These are phyloP conservation scores for Didymella arachidicola DNA, from an alignment of 2,329 filamentous ascomycete species.

Conservation along the genomic window DNA sequence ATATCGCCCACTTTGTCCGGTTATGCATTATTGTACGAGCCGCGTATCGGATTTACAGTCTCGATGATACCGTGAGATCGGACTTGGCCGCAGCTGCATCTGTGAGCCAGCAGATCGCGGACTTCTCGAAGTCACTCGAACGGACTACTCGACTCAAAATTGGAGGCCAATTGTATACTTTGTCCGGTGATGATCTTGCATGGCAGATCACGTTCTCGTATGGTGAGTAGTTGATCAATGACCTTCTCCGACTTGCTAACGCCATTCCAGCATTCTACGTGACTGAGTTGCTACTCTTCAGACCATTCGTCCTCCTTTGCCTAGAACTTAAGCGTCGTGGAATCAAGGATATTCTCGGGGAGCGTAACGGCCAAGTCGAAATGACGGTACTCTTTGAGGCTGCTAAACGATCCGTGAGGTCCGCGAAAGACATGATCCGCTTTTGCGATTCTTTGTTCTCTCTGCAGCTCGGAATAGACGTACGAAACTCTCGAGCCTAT, in stretches of 20 bases:
- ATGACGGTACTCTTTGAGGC: constrained; percentile 8
- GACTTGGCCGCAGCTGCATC: constrained; percentile 7
- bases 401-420: neutral
- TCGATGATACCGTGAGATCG: constrained; percentile 3
- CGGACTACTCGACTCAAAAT: neutral
- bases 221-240: neutral
- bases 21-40: constrained; percentile 15
- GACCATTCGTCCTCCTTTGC: constrained; percentile 11
- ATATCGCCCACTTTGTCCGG: constrained; percentile 7
- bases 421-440: constrained; percentile 8
- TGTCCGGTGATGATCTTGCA: constrained; percentile 11
- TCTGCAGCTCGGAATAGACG: constrained; percentile 11
- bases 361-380: constrained; percentile 11
- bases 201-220: constrained; percentile 21
- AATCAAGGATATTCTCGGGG: neutral
- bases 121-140: neutral
- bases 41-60: constrained; percentile 11
- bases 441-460: constrained; percentile 14
- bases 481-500: neutral
- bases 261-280: neutral
- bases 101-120: constrained; percentile 3
- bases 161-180: constrained; percentile 10
- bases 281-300: constrained; percentile 10
- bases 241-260: neutral
- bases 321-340: constrained; percentile 16